Evolutionary conservation across 2,329 filamentous ascomycete species (phyloP), one percentile per base, ranked within the genome.

Genomic region (Alternaria viburni): DNA sequence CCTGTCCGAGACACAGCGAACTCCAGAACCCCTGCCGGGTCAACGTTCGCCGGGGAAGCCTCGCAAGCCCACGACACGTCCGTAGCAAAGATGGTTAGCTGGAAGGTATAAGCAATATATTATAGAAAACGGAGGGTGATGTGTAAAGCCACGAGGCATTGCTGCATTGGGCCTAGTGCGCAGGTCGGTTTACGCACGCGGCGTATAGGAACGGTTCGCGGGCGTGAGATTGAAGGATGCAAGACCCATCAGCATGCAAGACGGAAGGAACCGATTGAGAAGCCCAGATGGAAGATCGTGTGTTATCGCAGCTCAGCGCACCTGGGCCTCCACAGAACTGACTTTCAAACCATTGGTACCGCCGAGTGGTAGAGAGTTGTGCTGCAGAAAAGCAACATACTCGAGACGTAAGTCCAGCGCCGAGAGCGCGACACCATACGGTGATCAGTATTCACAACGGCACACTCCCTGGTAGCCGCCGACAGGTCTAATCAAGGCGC

Each of bases 1-100:
- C 68, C 62, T 63, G 62, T 67, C 63, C 67, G 71, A 74, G 68
- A 73, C 72, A 64, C 46, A 57, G 49, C 49, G 59, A 70, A 68
- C 68, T 57, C 66, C 70, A 73, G 67, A 69, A 67, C 60, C 69
- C 65, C 56, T 62, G 72, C 60, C 64, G 61, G 60, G 64, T 61
- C 67, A 57, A 59, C 61, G 57, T 43, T 32, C 46, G 56, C 62
- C 52, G 47, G 67, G 64, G 54, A 54, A 28, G 58, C 54, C 50
- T 63, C 59, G 54, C 58, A 57, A 36, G 49, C 49, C 57, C 67
- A 72, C 69, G 61, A 70, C 57, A 70, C 57, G 50, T 54, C 51
- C n/a, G 49, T 54, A 59, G 61, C 54, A 46, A 61, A 58, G 52
- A 26, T 61, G 49, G 51, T 46, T 55, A 61, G 61, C 56, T 25